These are phyloP conservation scores for Saccharomycopsis babjevae DNA, from an alignment of 805 yeast species.

Conservation along the genomic window DNA sequence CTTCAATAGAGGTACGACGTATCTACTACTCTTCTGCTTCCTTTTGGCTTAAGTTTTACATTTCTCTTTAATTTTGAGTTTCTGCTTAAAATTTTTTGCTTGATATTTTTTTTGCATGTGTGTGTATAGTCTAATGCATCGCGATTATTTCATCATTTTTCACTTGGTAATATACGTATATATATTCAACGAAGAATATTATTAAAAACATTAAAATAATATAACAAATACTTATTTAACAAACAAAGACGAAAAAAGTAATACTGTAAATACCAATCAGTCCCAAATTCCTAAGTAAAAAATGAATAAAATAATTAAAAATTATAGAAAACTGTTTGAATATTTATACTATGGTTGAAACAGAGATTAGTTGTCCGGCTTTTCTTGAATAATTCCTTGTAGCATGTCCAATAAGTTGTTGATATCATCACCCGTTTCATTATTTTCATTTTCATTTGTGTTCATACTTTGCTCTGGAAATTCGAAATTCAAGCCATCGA, in stretches of 20 bases:
- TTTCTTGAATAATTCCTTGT: slow-evolving; percentile 17
- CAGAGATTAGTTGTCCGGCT: slow-evolving; percentile 3
- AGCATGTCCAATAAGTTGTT: slow-evolving; percentile 13
- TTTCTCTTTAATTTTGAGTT: not conserved
- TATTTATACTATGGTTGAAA: too few species aligned
- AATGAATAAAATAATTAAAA: not conserved
- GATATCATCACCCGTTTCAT: slow-evolving; percentile 11
- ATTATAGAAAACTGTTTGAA: not conserved
- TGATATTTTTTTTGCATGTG: not conserved
- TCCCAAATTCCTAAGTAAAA: not conserved
- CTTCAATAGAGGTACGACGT: too few species aligned
- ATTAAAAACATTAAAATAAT: not conserved
- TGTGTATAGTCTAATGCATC: not conserved
- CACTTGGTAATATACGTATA: not conserved
- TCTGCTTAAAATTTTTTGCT: not conserved
- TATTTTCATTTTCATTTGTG: not conserved
- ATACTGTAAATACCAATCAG: not conserved
- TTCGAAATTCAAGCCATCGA: not conserved
- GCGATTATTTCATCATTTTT: not conserved
- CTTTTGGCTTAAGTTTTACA: not conserved
- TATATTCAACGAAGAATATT: too few species aligned
- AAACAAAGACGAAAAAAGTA: not conserved
- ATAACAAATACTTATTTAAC: not conserved
- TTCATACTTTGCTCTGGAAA: not conserved
- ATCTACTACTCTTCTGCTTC: too few species aligned